Base-by-base conservation (phyloP, 1,284 basidiomycete species). In the Porogramme epimiltina region DNA sequence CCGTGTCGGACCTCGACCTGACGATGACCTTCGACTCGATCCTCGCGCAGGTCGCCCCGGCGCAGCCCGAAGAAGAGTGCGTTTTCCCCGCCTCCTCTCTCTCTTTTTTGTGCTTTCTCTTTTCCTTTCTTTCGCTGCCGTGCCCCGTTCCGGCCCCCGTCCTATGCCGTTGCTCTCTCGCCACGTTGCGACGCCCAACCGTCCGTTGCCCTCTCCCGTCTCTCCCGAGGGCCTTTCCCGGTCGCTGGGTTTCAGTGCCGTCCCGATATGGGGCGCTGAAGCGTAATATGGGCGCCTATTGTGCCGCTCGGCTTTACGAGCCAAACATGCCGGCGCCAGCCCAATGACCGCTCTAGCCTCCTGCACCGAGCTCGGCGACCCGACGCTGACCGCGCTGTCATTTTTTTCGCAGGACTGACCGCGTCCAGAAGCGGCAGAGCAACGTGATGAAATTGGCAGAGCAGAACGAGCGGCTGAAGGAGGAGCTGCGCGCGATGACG, bases 401-500 rank as follows among this genome's bases (percentile, higher is more conserved):
- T 58, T 47, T 19, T 37, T 11, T 11, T 19, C 13, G 40, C 70
- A 87, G 85, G 61, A 66, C 70, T 51, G 79, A 80, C 57, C 82
- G 82, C 66, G 76, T 91, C 45, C 75, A 87, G 66, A 91, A 89
- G 69, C 81, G 88, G 57, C 83, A 82, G 33, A 87, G 84, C 62
- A 90, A 87, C 66, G 85, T 91, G 52, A 65, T 88, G 64, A 87
- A 85, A 64, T 74, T 91, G 26, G 77, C 84, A 16, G 76, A 87
- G 70, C 88, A 91, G 74, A 87, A 90, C 69, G 85, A 88, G 66
- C 87, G 85, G 67, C 73, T 91, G 57, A 83, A 85, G 68, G 84
- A 78, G 42, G 82, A 89, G 69, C 75, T 91, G 62, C 81, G 77
- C 63, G 86, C 83, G 46, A 86, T 91, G 85, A 79, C 79, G 20